Percentiles rank a stretch among this genome's conserved stretches.
Evolutionary conservation across 371 early-diverging fungal genomes (phyloP).

Genomic region (Parasitella parasitica): DNA sequence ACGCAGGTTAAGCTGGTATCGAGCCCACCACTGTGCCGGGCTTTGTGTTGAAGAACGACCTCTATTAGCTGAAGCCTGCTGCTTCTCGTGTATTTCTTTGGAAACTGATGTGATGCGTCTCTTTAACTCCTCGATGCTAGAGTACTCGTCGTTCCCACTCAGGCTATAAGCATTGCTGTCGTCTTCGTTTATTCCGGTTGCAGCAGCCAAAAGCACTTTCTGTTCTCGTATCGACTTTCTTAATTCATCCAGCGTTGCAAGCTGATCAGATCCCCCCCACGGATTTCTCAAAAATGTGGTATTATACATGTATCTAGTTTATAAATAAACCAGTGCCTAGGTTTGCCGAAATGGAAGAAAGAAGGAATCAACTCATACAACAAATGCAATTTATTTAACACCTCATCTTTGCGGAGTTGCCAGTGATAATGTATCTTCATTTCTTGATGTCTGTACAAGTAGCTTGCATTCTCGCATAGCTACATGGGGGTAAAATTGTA

Average conservation of each 20-base stretch:
- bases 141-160: neutral
- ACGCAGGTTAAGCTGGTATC: slow-evolving; percentile 34
- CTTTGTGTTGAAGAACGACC: slow-evolving; percentile 4
- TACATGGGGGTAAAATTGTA: too few relatives aligned
- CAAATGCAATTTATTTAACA: too few relatives aligned
- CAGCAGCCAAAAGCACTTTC: slow-evolving; percentile 11
- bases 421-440: too few relatives aligned
- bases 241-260: neutral
- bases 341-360: too few relatives aligned
- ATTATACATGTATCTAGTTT: neutral
- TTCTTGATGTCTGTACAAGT: too few relatives aligned
- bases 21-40: slow-evolving; percentile 24
- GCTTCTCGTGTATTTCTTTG: slow-evolving; percentile 19
- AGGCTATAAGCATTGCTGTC: neutral
- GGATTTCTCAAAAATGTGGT: slow-evolving; percentile 10
- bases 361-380: too few relatives aligned
- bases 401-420: too few relatives aligned
- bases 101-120: slow-evolving; percentile 22
- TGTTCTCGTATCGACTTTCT: slow-evolving; percentile 27
- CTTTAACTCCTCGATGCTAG: slow-evolving; percentile 28
- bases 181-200: neutral
- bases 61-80: slow-evolving; percentile 1
- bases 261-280: neutral
- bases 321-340: too few relatives aligned
- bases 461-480: too few relatives aligned